Base-by-base conservation (phyloP, 2,329 filamentous ascomycete genomes). In the Fusarium lateritium region DNA sequence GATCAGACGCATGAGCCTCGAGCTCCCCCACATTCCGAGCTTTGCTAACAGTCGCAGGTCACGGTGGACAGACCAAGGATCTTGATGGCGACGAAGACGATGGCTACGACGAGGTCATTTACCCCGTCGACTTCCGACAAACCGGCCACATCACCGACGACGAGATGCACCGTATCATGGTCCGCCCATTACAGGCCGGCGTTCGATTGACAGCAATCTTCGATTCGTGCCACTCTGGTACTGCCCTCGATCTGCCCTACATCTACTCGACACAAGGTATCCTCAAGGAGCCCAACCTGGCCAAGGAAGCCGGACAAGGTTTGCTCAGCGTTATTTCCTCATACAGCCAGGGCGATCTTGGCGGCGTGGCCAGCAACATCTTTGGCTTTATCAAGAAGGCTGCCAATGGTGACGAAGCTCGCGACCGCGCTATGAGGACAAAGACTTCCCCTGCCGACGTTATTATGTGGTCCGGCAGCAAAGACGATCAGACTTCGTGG, bases 391-490 rank as follows among this genome's bases (percentile, higher is more conserved):
- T 97, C 83, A 98, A 97, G 84, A 97, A 96, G 80, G 94, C 93
- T 13, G 91, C 92, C 17, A 89, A 83, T 56, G 94, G 95, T 72
- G 87, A 96, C 60, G 90, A 94, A n/a, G 91, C 91, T 8, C 91
- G 94, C 79, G 88, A 94, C 81, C 91, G 91, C 76, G 90, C 94
- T 50, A 82, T 94, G 70, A 87, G 91, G 71, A 98, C 95, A 42
- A 98, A 97, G 85, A 98, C 95, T 13, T 96, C 92, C 47, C 92
- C 94, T 2, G 96, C 96, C 44, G 96, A 98, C 79, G 95, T 99
- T 44, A 88, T 98, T 78, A 98, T 98, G 94, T 96, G 94, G 89
- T 97, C 94, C 56, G 96, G 96, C 58, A 97, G 93, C 83, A 98
- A 98, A 80, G 96, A 98, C 77, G 90, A 92, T 72, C 96, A 99